These are phyloP conservation scores for Saccharomyces eubayanus DNA, from an alignment of 805 yeast genomes.

Conservation along the genomic window DNA sequence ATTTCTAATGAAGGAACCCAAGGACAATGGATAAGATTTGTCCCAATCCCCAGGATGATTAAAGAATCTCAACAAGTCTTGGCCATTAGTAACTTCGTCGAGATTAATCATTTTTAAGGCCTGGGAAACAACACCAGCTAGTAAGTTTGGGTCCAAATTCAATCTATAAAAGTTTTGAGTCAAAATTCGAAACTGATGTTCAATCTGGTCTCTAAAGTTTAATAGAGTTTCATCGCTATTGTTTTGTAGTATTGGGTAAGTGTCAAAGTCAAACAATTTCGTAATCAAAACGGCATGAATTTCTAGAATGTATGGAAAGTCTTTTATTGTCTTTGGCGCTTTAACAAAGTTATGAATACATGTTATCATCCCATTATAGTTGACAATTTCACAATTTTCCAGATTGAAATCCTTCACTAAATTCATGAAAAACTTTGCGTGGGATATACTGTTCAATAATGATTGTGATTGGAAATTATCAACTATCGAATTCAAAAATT, in stretches of 20 bases:
- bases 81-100: not conserved
- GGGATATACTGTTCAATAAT: constrained; percentile 17
- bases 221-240: constrained; percentile 16
- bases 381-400: constrained; percentile 11
- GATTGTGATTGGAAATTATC: constrained; percentile 18
- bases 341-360: constrained; percentile 28
- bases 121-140: constrained; percentile 23
- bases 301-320: constrained; percentile 23
- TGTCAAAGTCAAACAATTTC: constrained; percentile 32
- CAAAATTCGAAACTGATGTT: constrained; percentile 22
- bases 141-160: constrained; percentile 20
- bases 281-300: constrained; percentile 30
- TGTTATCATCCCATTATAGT: constrained; percentile 28
- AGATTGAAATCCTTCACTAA: constrained; percentile 17
- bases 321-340: constrained; percentile 20
- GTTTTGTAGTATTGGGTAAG: constrained; percentile 5
- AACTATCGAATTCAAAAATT: constrained; percentile 25
- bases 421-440: constrained; percentile 28
- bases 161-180: constrained; percentile 18
- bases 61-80: constrained; percentile 18
- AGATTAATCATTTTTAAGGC: constrained; percentile 19
- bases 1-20: constrained; percentile 22
- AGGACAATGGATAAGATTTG: constrained; percentile 25
- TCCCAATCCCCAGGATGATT: constrained; percentile 31
- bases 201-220: constrained; percentile 28